A percentile compares a stretch with the other conserved stretches of the same genome.
phyloP scores from a whole-genome alignment of 73 alveolate species.

The Blepharisma japonicum region DNA sequence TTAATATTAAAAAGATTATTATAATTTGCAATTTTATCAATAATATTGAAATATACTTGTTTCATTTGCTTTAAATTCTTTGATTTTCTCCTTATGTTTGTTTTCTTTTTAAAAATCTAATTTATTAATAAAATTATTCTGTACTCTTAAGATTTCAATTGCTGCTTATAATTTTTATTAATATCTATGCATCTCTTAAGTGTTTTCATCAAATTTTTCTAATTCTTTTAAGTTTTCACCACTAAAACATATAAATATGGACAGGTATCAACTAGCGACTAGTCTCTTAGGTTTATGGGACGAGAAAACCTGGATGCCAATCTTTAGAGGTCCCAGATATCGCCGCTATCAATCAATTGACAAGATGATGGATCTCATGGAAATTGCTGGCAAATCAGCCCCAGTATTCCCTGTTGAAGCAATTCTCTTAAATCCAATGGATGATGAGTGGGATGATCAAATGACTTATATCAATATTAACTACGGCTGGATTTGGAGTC shows the following conservation, averaged over 20 bases:
- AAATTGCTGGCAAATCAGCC: slow-evolving; percentile 55
- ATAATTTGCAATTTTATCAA: too few relatives aligned
- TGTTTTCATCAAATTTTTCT: too few relatives aligned
- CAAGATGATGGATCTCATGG: slow-evolving; percentile 70
- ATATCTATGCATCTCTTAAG: too few relatives aligned
- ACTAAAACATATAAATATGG: slow-evolving; percentile 52
- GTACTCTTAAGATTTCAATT: too few relatives aligned
- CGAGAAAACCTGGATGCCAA: slow-evolving; percentile 54
- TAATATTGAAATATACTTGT: too few relatives aligned
- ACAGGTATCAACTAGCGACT: slow-evolving; percentile 59
- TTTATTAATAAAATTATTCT: too few relatives aligned
- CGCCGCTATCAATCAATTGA: slow-evolving; percentile 69
- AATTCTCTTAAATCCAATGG: slow-evolving; percentile 54
- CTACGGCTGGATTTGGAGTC: slow-evolving; percentile 34
- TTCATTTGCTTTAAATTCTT: too few relatives aligned
- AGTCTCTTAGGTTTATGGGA: slow-evolving; percentile 66
- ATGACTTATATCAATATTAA: slow-evolving; percentile 67
- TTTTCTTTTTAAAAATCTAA: too few relatives aligned
- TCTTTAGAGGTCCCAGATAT: slow-evolving; percentile 68
- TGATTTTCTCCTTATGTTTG: too few relatives aligned
- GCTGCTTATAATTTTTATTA: too few relatives aligned
- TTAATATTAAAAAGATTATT: too few relatives aligned
- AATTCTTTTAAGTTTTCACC: background rate
- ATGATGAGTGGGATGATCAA: slow-evolving; percentile 80
- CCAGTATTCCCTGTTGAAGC: slow-evolving; percentile 63